A percentile compares a stretch with the other conserved stretches of the same genome.
These are phyloP conservation scores for Cicer judaicum DNA, from an alignment of 306 rosid species.

Conservation along the genomic window DNA sequence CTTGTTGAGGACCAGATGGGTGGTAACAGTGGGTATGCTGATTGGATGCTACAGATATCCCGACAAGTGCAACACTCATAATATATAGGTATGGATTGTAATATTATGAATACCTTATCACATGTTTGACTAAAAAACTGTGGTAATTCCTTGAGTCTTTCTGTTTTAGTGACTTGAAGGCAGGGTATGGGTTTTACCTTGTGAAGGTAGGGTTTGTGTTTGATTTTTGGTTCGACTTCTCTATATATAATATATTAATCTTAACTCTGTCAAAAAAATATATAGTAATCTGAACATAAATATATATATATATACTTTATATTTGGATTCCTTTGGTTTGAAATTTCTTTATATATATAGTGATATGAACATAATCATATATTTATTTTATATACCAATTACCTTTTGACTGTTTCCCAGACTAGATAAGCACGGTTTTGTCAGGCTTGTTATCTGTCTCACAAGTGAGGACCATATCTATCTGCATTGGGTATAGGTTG, in stretches of 20 bases:
- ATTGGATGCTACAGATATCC: conserved; percentile 88
- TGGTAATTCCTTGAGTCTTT: not conserved
- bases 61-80: conserved; percentile 90
- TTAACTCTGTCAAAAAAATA: not conserved
- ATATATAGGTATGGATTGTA: conserved; percentile 54
- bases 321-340: conserved; percentile 17
- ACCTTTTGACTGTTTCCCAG: conserved; percentile 39
- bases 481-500: conserved; percentile 36
- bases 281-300: conserved; percentile 14
- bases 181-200: not conserved
- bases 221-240: conserved; percentile 1
- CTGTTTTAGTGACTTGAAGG: conserved; percentile 19
- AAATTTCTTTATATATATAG: not conserved
- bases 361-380: conserved; percentile 27
- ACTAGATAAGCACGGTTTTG: conserved; percentile 41
- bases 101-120: conserved; percentile 31
- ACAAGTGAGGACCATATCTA: conserved; percentile 43
- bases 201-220: not conserved
- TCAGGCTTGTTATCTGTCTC: conserved; percentile 46
- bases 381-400: conserved; percentile 22
- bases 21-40: conserved; percentile 77
- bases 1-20: conserved; percentile 96
- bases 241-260: not conserved
- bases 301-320: not conserved
- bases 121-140: conserved; percentile 9